These are phyloP conservation scores for Haplosporangium sp. DNA, from an alignment of 371 early-diverging fungal genomes.

Conservation along the genomic window DNA sequence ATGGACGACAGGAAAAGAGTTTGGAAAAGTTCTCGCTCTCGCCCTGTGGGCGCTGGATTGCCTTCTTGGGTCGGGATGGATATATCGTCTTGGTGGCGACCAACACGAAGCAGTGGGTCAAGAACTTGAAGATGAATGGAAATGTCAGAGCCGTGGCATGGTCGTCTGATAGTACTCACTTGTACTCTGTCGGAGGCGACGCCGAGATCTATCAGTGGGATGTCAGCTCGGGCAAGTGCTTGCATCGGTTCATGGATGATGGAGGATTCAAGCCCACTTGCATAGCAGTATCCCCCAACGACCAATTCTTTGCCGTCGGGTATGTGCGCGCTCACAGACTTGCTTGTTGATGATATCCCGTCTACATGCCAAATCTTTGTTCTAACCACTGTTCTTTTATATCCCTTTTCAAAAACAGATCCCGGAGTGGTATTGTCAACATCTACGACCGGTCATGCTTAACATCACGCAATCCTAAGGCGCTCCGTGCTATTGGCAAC, in stretches of 20 bases:
- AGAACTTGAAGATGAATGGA: slow-evolving; percentile 89
- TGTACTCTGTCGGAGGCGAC: slow-evolving; percentile 74
- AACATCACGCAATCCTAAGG: slow-evolving; percentile 64
- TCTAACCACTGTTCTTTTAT: not conserved
- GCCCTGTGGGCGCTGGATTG: slow-evolving; percentile 72
- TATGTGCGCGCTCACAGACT: slow-evolving; percentile 48
- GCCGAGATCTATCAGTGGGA: slow-evolving; percentile 83
- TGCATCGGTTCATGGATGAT: slow-evolving; percentile 84
- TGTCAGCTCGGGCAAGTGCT: slow-evolving; percentile 68
- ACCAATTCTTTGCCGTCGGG: slow-evolving; percentile 86
- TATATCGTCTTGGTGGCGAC: slow-evolving; percentile 82
- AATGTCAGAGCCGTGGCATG: slow-evolving; percentile 71
- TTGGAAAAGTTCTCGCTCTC: slow-evolving; percentile 74
- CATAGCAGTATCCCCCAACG: slow-evolving; percentile 79
- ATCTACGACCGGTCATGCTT: slow-evolving; percentile 75
- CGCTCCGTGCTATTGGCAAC: slow-evolving; percentile 81
- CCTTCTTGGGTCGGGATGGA: slow-evolving; percentile 82
- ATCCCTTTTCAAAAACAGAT: slow-evolving; percentile 58
- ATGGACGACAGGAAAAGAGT: slow-evolving; percentile 76
- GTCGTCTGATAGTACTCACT: slow-evolving; percentile 71
- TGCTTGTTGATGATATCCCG: not conserved
- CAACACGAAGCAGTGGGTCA: slow-evolving; percentile 85
- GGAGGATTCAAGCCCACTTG: slow-evolving; percentile 81
- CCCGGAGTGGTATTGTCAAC: slow-evolving; percentile 88
- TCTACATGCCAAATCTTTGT: not conserved